Percentiles rank a stretch among this genome's conserved stretches.
These are phyloP conservation scores for Paracoccidioides lutzii DNA, from an alignment of 2,329 filamentous ascomycete species.

Conservation along the genomic window DNA sequence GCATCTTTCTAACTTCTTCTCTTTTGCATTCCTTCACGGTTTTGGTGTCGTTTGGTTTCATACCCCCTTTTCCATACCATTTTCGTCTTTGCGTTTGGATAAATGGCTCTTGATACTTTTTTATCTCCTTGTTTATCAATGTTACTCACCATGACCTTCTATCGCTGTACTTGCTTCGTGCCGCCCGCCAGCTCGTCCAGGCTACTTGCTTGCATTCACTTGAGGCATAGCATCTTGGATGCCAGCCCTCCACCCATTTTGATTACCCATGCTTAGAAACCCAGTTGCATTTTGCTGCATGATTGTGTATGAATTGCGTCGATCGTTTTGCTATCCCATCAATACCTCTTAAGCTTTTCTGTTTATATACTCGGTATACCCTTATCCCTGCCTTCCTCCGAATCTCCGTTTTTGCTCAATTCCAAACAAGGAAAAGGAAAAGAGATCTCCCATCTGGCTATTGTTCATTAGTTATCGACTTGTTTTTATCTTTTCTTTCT, in stretches of 20 bases:
- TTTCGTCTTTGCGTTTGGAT: not conserved
- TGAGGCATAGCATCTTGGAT: not conserved
- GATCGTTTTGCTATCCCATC: not conserved
- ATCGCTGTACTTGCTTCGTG: not conserved
- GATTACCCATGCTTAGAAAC: not conserved
- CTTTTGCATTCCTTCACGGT: not conserved
- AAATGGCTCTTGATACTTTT: not conserved
- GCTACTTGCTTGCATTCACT: not conserved
- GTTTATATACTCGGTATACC: not conserved
- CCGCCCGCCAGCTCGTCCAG: not conserved
- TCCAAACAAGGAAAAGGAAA: not conserved
- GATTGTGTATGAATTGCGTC: not conserved
- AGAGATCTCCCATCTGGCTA: not conserved
- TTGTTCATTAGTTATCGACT: not conserved
- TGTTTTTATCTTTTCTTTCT: not conserved
- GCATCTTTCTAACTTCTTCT: not conserved
- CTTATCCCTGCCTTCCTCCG: not conserved
- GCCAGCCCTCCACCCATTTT: no score
- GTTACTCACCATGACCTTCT: no score
- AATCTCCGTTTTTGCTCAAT: slow-evolving; percentile 3
- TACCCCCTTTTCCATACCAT: not conserved
- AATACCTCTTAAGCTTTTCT: not conserved
- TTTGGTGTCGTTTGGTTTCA: not conserved
- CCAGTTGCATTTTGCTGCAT: not conserved
- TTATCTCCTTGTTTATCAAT: not conserved